Evolutionary conservation across 2,329 filamentous ascomycete species (phyloP).

Genomic region (Nothophoma quercina): DNA sequence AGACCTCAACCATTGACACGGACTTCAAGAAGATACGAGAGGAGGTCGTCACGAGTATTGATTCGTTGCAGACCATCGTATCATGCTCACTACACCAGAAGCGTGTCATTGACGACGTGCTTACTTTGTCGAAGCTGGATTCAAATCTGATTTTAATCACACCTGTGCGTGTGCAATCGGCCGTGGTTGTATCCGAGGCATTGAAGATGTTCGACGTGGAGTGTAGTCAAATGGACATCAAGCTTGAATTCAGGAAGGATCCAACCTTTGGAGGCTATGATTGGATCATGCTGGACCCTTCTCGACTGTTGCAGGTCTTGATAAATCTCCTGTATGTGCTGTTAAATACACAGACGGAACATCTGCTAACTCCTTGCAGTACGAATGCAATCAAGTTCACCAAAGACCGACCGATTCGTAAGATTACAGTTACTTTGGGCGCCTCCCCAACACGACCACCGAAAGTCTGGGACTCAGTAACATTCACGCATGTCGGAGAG

Average conservation of each 20-base stretch:
- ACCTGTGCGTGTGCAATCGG: conserved; percentile 31
- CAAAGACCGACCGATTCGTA: conserved; percentile 41
- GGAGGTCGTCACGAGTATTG: conserved; percentile 36
- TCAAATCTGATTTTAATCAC: conserved; percentile 39
- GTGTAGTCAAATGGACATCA: conserved; percentile 45
- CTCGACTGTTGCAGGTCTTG: conserved; percentile 35
- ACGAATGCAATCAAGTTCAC: conserved; percentile 48
- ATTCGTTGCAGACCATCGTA: conserved; percentile 43
- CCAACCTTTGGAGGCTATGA: conserved; percentile 50
- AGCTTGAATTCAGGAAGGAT: conserved; percentile 48
- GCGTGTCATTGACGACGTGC: conserved; percentile 51
- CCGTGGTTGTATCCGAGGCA: conserved; percentile 32
- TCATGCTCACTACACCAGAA: conserved; percentile 52
- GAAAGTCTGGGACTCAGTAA: conserved; percentile 24
- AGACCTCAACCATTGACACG: conserved; percentile 8
- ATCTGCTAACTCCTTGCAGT: conserved; percentile 37
- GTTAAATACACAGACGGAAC: too few relatives aligned
- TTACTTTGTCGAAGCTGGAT: conserved; percentile 45
- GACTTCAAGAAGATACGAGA: conserved; percentile 20
- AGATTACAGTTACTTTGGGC: conserved; percentile 50
- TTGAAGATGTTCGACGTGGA: conserved; percentile 42
- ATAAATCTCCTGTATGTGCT: conserved; percentile 38
- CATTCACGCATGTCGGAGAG: conserved; percentile 22
- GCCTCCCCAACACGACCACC: conserved; percentile 33
- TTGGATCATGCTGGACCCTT: conserved; percentile 42